Evolutionary conservation across 257 asterid species (phyloP).

Genomic region (Forsythia suspensa): DNA sequence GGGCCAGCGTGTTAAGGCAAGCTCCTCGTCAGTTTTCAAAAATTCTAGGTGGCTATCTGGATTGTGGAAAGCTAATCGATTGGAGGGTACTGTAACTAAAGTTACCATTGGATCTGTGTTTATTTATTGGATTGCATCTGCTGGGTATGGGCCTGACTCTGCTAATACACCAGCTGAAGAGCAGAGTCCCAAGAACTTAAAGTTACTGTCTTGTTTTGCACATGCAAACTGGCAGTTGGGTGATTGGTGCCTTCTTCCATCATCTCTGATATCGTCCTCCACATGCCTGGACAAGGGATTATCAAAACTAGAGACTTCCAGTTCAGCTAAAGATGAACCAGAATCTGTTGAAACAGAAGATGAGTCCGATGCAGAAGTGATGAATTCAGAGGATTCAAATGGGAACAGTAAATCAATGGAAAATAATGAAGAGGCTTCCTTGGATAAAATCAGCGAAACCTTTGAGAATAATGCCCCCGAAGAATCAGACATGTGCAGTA

Average conservation of each 20-base stretch:
- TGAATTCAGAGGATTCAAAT: constrained; percentile 42
- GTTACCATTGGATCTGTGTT: constrained; percentile 93
- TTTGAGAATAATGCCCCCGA: constrained; percentile 35
- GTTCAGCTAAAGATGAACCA: constrained; percentile 53
- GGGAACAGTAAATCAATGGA: constrained; percentile 39
- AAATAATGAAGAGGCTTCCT: constrained; percentile 41
- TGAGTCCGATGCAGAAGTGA: constrained; percentile 67
- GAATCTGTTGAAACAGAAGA: constrained; percentile 65
- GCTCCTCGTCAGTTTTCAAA: constrained; percentile 91
- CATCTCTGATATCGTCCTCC: constrained; percentile 34
- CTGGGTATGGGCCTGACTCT: constrained; percentile 88
- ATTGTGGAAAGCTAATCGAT: constrained; percentile 81
- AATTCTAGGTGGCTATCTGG: constrained; percentile 96
- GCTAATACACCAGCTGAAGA: constrained; percentile 86
- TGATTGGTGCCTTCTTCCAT: constrained; percentile 93
- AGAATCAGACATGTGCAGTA: constrained; percentile 44
- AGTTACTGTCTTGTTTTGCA: constrained; percentile 79
- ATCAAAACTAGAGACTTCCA: constrained; percentile 43
- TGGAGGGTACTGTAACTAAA: constrained; percentile 90
- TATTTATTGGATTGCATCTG: constrained; percentile 97
- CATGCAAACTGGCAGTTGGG: constrained; percentile 97
- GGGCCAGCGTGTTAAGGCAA: constrained; percentile 92
- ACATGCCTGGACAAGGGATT: constrained; percentile 43
- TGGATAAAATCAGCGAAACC: constrained; percentile 33
- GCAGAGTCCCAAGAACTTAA: constrained; percentile 83